Base-by-base conservation (phyloP, 1,139 yeast species). In the Lodderomyces metapsilosis region DNA sequence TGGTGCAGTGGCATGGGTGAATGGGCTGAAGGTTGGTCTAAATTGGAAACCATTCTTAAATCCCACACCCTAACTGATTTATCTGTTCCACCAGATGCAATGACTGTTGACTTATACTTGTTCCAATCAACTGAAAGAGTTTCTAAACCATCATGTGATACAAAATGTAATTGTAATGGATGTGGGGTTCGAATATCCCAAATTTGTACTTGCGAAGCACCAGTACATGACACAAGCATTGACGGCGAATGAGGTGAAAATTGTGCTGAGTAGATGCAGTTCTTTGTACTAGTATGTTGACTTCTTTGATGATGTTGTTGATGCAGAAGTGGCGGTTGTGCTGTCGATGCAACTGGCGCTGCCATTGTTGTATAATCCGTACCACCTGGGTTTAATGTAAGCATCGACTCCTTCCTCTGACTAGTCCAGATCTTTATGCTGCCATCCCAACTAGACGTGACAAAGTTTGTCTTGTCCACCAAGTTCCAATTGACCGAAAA, bases 381-480 rank as follows among this genome's bases (percentile, higher is more conserved):
- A n/a, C 56, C 49, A 7, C 27, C 18, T 2, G 78, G 71, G 33
- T 55, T 52, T 41, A 88, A 64, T 0, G 95, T 88, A 44, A 77
- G 39, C 41, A 88, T 45, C 13, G 94, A 82, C 30, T 71, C 64
- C 11, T 69, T 68, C 40, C 92, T 68, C 24, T 65, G 64, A 0
- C 95, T 92, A 0, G 82, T 64, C 83, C 83, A 78, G 7, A 92
- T 57, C 61, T 88, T 88, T 38, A 91, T 77, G 1, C 84, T 71
- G 0, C 97, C 96, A 61, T 92, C 98, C 98, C 98, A 92, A 17
- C 95, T 85, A 21, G 91, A 76, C 16, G 92, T 76, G 32, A 84
- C 80, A 60, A 91, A 87, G 22, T 71, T 70, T 1, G 75, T 56
- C 60, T 89, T 91, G 50, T 86, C 91, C 2, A 85, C 83, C 53